These are phyloP conservation scores for Aureobasidium sp. DNA, from an alignment of 2,329 filamentous ascomycete genomes.

Conservation along the genomic window DNA sequence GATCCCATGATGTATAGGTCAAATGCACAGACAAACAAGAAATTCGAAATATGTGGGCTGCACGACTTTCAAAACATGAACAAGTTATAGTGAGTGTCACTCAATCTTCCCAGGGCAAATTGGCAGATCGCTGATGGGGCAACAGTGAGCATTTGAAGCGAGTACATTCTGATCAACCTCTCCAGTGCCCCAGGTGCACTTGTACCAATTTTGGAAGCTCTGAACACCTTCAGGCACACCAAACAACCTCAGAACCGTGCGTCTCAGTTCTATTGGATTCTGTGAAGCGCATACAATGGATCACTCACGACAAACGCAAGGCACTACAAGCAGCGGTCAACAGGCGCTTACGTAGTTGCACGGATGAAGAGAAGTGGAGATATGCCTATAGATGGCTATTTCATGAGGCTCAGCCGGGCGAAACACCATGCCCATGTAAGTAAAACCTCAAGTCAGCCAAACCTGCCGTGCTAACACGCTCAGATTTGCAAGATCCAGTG, in stretches of 20 bases:
- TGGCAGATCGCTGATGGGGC: no score
- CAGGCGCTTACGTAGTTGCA: neutral
- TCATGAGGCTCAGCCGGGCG: neutral
- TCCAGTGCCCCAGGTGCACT: neutral
- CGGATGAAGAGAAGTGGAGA: neutral
- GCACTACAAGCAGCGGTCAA: neutral
- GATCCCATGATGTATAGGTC: neutral
- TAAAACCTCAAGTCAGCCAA: rapidly evolving
- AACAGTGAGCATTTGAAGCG: neutral
- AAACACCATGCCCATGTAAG: neutral
- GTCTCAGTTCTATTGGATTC: rapidly evolving
- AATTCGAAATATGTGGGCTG: neutral
- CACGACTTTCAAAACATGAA: neutral
- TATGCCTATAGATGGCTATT: neutral
- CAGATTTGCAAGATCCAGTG: neutral
- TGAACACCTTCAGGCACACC: neutral
- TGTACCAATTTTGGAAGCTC: neutral
- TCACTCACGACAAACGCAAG: neutral
- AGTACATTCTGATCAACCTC: neutral
- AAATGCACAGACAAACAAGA: neutral
- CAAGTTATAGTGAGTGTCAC: neutral
- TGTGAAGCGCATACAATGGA: neutral
- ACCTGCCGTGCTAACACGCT: neutral
- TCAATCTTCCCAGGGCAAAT: no score
- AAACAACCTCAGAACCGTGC: neutral